Base-by-base conservation (phyloP, 805 yeast genomes). In the Citeromyces matritensis region DNA sequence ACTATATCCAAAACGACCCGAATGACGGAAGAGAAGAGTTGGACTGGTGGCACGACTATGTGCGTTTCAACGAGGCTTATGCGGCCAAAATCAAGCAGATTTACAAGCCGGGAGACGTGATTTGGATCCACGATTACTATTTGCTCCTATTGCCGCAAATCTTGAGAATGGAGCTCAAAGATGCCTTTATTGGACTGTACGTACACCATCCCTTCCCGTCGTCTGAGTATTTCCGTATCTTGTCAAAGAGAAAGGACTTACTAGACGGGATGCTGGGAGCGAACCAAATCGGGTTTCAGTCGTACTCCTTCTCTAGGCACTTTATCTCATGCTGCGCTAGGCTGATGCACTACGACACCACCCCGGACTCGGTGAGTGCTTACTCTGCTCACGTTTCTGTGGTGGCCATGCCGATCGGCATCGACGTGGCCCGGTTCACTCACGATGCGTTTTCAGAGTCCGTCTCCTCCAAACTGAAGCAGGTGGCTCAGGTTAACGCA, bases 121-220 rank as follows among this genome's bases (percentile, higher is more conserved):
- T 86, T 35, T 82, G 94, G 93, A 66, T 86, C 42, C 95, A 86
- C 56, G 96, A 86, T 55, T 85, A 83, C 55, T 83, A 86, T 46
- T 57, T 86, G 37, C 54, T 85, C 38, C 56, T 86, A 28, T 58
- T 86, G 35, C 96, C 96, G 2, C 91, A 79, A 47, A 63, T 86
- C 51, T 56, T 86, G 39, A 65, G 94, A 41, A 74, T 77, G 79
- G 72, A 69, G 44, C 61, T 78, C 31, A 83, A 83, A 2, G 69
- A 76, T 35, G 80, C 82, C 5, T 60, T 61, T 37, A 78, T 86
- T 40, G 91, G 88, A 9, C 70, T 81, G 33, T 85, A 70, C 52
- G 55, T 86, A 40, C 95, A 86, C 51, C 69, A 83, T 3, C 95
- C 96, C n/a, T 86, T 88, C 65, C 95, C 96, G 9, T 75, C 94